A percentile compares a stretch with the other conserved stretches of the same genome.
Conservation (phyloP, 805 yeast species). For the Metschnikowia kunwiensis region DNA sequence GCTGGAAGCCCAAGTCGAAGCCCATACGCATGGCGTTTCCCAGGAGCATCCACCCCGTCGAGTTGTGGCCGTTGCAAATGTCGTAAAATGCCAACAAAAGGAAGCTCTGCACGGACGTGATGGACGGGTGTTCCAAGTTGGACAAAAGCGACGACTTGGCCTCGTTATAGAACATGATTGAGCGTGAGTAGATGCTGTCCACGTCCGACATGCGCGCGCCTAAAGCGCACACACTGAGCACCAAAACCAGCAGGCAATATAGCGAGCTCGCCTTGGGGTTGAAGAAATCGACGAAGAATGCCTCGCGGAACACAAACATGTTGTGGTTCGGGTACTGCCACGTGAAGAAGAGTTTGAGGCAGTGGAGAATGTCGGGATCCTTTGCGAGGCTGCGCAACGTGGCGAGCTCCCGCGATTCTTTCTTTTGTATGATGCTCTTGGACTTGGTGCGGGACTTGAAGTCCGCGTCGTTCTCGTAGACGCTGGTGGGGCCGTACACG, state of each 20-base stretch:
- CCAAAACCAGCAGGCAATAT: slow-evolving; percentile 54
- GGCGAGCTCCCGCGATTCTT: slow-evolving; percentile 14
- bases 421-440: slow-evolving; percentile 14
- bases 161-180: slow-evolving; percentile 44
- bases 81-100: slow-evolving; percentile 60
- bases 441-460: slow-evolving; percentile 34
- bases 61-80: slow-evolving; percentile 55
- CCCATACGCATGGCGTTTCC: slow-evolving; percentile 67
- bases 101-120: slow-evolving; percentile 57
- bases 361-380: slow-evolving; percentile 27
- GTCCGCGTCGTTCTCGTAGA: slow-evolving; percentile 35
- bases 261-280: slow-evolving; percentile 49
- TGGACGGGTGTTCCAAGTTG: slow-evolving; percentile 44
- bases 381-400: slow-evolving; percentile 10
- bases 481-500: slow-evolving; percentile 46
- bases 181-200: slow-evolving; percentile 38
- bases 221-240: slow-evolving; percentile 56
- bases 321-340: slow-evolving; percentile 67
- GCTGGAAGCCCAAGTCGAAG: slow-evolving; percentile 60
- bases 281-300: slow-evolving; percentile 58
- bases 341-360: slow-evolving; percentile 48
- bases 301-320: slow-evolving; percentile 61
- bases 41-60: slow-evolving; percentile 60
- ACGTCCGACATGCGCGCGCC: slow-evolving; percentile 52
- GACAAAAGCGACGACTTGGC: slow-evolving; percentile 44